Evolutionary conservation across 495 filamentous ascomycete species (phyloP).

Genomic region (Cercophora sp.): DNA sequence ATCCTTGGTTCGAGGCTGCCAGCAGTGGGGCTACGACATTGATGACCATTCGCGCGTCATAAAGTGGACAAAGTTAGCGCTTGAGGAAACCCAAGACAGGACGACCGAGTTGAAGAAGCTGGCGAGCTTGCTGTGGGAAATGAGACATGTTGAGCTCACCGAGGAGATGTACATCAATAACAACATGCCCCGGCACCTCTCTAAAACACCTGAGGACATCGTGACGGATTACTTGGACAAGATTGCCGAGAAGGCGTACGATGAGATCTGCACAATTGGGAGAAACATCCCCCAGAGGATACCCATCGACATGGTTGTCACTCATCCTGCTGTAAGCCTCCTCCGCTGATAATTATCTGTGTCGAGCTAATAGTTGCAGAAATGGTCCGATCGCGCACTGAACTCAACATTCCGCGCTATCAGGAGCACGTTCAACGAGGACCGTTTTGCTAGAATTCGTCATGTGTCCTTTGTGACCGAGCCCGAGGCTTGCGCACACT

Average conservation of each 20-base stretch:
- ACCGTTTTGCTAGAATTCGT: slow-evolving; percentile 25
- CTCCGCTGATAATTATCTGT: neutral
- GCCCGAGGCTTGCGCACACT: slow-evolving; percentile 55
- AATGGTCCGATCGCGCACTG: slow-evolving; percentile 30
- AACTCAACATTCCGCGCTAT: slow-evolving; percentile 33
- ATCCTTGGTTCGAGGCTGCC: slow-evolving; percentile 12
- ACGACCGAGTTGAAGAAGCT: slow-evolving; percentile 15
- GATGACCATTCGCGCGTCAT: slow-evolving; percentile 28
- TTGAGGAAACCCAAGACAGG: slow-evolving; percentile 18
- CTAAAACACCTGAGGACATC: slow-evolving; percentile 30
- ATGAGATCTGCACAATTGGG: slow-evolving; percentile 14
- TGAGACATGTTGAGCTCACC: slow-evolving; percentile 16
- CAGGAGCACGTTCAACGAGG: slow-evolving; percentile 20
- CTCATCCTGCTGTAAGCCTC: slow-evolving; percentile 30
- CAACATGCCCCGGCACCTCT: slow-evolving; percentile 27
- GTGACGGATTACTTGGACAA: slow-evolving; percentile 29
- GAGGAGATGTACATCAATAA: slow-evolving; percentile 16
- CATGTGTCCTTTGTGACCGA: slow-evolving; percentile 45
- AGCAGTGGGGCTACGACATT: slow-evolving; percentile 34
- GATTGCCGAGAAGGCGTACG: slow-evolving; percentile 21
- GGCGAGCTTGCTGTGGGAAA: slow-evolving; percentile 16
- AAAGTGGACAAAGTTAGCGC: slow-evolving; percentile 32
- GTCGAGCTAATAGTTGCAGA: no score
- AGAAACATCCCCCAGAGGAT: slow-evolving; percentile 14
- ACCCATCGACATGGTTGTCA: slow-evolving; percentile 30